Percentiles rank a stretch among this genome's conserved stretches.
Evolutionary conservation across 805 yeast species (phyloP).

Genomic region (Metschnikowia henanensis): DNA sequence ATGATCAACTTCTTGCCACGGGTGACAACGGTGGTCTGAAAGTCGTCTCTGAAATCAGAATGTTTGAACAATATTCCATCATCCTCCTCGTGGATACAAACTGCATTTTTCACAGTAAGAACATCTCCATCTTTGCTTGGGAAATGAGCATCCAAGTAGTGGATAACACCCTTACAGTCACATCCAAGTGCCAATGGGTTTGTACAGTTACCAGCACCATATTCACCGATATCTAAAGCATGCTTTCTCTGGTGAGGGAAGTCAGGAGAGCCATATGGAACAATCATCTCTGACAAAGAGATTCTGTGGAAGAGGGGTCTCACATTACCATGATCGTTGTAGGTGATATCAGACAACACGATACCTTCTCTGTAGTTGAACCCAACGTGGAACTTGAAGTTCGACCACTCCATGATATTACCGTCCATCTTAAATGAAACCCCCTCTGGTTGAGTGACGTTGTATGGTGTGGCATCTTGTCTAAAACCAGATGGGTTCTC

Average conservation of each 20-base stretch:
- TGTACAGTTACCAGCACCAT: constrained; percentile 86
- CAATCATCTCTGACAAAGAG: constrained; percentile 80
- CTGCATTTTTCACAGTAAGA: constrained; percentile 69
- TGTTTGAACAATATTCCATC: constrained; percentile 79
- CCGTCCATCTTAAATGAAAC: constrained; percentile 75
- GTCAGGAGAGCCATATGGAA: constrained; percentile 79
- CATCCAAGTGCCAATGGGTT: constrained; percentile 78
- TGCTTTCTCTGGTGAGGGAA: constrained; percentile 84
- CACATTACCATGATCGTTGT: constrained; percentile 72
- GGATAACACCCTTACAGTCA: constrained; percentile 85
- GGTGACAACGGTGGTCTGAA: constrained; percentile 70
- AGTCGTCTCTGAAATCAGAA: constrained; percentile 80
- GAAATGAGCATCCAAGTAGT: constrained; percentile 79
- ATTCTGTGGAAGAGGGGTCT: constrained; percentile 78
- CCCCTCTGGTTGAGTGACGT: constrained; percentile 79
- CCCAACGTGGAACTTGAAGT: constrained; percentile 76
- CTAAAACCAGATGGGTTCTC: constrained; percentile 53
- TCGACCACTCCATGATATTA: constrained; percentile 72
- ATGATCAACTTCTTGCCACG: constrained; percentile 73
- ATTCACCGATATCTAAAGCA: constrained; percentile 84
- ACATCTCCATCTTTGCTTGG: constrained; percentile 68
- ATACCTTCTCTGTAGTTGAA: constrained; percentile 87
- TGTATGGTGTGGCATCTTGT: constrained; percentile 62
- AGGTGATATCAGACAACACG: constrained; percentile 69
- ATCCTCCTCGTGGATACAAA: constrained; percentile 86